phyloP scores from a whole-genome alignment of 768 basidiomycete species.

The Pleurotus ostreatus region DNA sequence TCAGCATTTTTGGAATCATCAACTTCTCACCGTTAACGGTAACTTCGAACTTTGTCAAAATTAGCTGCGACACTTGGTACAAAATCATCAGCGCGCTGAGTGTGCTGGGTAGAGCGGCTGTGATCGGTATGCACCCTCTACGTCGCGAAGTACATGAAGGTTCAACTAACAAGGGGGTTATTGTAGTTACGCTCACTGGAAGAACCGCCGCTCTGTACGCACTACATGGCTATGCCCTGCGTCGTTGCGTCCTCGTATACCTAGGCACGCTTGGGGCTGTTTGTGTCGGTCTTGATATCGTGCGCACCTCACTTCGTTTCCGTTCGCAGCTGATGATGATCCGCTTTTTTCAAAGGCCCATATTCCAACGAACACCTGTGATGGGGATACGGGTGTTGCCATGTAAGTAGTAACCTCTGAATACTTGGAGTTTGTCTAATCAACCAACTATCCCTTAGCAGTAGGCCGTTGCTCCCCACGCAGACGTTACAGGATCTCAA shows the following conservation, averaged over 20 bases:
- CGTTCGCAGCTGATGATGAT: not conserved
- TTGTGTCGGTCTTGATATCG: constrained; percentile 21
- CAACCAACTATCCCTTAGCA: not conserved
- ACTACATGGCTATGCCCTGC: constrained; percentile 13
- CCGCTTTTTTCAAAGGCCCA: constrained; percentile 13
- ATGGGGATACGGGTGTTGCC: constrained; percentile 13
- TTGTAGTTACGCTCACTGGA: constrained; percentile 3
- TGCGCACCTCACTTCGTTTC: constrained; percentile 1
- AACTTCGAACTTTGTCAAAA: not conserved
- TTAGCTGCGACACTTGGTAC: constrained; percentile 24
- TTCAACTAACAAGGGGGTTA: not conserved
- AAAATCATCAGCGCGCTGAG: constrained; percentile 24
- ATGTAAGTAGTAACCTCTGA: constrained; percentile 10
- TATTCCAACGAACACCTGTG: constrained; percentile 18
- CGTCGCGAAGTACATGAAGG: not conserved
- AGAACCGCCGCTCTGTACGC: constrained; percentile 23
- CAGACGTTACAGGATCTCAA: not conserved
- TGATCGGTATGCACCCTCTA: constrained; percentile 17
- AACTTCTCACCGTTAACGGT: too few species aligned
- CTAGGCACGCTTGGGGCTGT: constrained; percentile 18
- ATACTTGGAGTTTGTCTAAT: not conserved
- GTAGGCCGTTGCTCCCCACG: not conserved
- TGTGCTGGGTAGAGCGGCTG: constrained; percentile 22
- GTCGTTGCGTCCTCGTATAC: constrained; percentile 12
- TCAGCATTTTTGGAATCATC: too few species aligned